Conservation (phyloP, 129 eudicot species). For the Logfia minima region DNA sequence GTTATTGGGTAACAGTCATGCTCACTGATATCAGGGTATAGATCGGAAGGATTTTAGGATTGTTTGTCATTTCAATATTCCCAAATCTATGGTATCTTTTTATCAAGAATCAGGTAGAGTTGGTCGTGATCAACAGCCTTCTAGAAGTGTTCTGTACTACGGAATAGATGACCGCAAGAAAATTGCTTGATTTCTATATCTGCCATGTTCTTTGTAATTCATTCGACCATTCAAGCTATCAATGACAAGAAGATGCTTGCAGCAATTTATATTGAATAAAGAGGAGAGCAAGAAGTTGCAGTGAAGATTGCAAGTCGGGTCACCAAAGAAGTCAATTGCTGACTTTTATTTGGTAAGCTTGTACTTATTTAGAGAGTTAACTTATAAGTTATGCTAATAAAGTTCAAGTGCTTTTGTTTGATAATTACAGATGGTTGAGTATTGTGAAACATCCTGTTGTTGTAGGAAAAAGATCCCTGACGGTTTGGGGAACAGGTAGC, state of each 20-base stretch:
- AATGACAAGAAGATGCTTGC: slow-evolving; percentile 24
- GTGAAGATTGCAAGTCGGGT: slow-evolving; percentile 48
- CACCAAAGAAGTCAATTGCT: slow-evolving; percentile 64
- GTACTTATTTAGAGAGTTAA: slow-evolving; percentile 13
- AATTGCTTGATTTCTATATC: slow-evolving; percentile 58
- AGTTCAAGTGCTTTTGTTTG: slow-evolving; percentile 16
- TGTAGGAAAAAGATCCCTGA: slow-evolving; percentile 89
- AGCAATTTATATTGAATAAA: slow-evolving; percentile 79
- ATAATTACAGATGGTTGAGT: slow-evolving; percentile 76
- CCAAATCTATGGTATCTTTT: slow-evolving; percentile 95
- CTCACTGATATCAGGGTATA: slow-evolving; percentile 61
- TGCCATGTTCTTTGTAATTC: background rate
- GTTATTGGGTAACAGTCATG: slow-evolving; percentile 9
- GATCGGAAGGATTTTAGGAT: slow-evolving; percentile 91
- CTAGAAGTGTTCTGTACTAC: slow-evolving; percentile 77
- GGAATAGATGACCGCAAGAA: slow-evolving; percentile 89
- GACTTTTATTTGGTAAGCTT: slow-evolving; percentile 66
- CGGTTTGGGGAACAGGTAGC: slow-evolving; percentile 88
- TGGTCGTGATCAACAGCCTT: slow-evolving; percentile 93
- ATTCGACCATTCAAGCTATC: background rate
- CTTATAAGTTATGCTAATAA: background rate
- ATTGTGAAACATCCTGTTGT: slow-evolving; percentile 79
- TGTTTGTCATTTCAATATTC: slow-evolving; percentile 94
- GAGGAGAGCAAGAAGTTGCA: slow-evolving; percentile 64
- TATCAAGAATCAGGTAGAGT: slow-evolving; percentile 99